Conservation (phyloP, 176 grass and related monocot genomes). For the Elymus sibiricus region DNA sequence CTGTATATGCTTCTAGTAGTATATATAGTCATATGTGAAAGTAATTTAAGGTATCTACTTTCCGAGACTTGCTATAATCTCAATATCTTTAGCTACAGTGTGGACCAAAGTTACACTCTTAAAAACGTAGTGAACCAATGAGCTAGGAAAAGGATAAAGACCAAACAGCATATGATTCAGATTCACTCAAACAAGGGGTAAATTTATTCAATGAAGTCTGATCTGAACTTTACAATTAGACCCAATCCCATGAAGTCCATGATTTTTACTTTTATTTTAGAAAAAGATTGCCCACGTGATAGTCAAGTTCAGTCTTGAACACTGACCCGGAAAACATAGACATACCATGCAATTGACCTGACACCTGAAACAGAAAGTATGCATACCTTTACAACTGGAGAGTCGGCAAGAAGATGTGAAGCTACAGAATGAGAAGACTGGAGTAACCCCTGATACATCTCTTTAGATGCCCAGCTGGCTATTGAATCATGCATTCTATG, state of each 20-base stretch:
- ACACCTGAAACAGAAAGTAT: neutral
- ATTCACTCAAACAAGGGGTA: neutral
- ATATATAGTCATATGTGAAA: neutral
- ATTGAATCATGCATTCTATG: conserved; percentile 96
- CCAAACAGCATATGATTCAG: neutral
- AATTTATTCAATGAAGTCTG: neutral
- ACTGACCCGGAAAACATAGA: conserved; percentile 3
- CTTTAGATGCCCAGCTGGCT: conserved; percentile 92
- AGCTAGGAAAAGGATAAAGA: neutral
- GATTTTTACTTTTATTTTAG: neutral
- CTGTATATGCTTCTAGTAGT: neutral
- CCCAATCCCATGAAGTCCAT: neutral
- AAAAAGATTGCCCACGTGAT: neutral
- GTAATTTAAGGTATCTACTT: neutral
- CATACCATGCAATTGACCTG: conserved; percentile 10
- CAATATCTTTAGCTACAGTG: neutral
- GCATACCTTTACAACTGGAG: conserved; percentile 80
- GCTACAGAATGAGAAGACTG: conserved; percentile 70
- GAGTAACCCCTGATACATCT: conserved; percentile 84
- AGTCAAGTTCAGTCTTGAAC: neutral
- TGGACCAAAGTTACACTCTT: neutral
- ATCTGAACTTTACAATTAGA: conserved; percentile 12
- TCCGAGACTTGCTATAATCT: neutral
- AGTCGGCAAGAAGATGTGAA: conserved; percentile 88
- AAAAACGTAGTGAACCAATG: neutral